Base-by-base conservation (phyloP, 2,329 filamentous ascomycete genomes). In the Aspergillus oerlinghausenensis region DNA sequence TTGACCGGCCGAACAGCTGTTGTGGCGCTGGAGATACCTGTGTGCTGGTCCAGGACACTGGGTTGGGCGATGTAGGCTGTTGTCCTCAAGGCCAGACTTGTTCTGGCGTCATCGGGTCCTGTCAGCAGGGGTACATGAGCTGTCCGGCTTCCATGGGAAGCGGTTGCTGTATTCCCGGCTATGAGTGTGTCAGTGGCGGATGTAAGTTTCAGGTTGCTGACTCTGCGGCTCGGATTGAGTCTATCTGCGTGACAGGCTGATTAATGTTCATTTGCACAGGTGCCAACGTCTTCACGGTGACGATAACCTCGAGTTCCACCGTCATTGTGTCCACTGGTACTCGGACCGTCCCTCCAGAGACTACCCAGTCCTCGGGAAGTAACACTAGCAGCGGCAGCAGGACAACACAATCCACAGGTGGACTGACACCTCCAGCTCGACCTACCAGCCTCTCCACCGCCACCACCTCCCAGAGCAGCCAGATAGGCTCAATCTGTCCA, bases 81-180 rank as follows among this genome's bases (percentile, higher is more conserved):
- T 88, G 85, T 74, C 79, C 80, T 1, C 64, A 70, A 26, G 83
- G 83, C 1, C 68, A 78, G 56, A 76, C 63, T 9, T 87, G 85
- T 63, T 76, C 77, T 2, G 78, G 79, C 10, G 63, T 70, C 1
- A 76, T 87, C n/a, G 76, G 76, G 2, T 68, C 64, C 3, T 87
- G 84, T 60, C 63, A 62, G 28, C 72, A 71, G 23, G 84, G 82
- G 7, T 85, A 85, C 65, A 78, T 76, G 4, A 78, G 75, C 54
- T 87, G 84, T 68, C 77, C 82, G 2, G 75, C 77, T 48, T 78
- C 74, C 49, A 64, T 77, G 3, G 84, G 84, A 45, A 84, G 83
- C 1, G 85, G 84, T 1, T 87, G 84, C 62, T 87, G 84, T 72
- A 76, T 86, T 38, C 82, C 83, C 3, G 83, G 82, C 0, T 86